Evolutionary conservation across 495 filamentous ascomycete species (phyloP).

Genomic region (Neurospora sp.): DNA sequence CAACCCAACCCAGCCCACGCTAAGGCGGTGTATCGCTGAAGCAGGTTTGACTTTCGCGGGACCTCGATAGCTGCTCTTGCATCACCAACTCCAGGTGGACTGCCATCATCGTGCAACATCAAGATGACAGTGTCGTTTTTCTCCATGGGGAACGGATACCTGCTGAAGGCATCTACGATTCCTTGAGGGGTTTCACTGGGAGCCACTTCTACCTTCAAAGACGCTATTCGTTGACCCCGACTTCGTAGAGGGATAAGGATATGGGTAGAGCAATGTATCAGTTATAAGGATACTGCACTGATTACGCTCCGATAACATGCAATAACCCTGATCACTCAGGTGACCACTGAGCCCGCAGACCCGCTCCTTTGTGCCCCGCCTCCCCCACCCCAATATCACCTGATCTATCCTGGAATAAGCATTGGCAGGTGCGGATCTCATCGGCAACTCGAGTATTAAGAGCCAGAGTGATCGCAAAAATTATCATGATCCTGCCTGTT

Average conservation of each 20-base stretch:
- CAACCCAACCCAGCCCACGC: neutral
- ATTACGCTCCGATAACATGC: neutral
- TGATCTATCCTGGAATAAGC: neutral
- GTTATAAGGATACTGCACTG: neutral
- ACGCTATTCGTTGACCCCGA: neutral
- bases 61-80: neutral
- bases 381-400: neutral
- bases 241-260: neutral
- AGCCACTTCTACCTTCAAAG: neutral
- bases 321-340: neutral
- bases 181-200: neutral
- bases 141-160: neutral
- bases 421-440: neutral
- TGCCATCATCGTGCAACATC: neutral
- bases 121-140: neutral
- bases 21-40: neutral
- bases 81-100: neutral
- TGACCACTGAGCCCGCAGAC: neutral
- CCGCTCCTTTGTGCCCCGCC: neutral
- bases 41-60: neutral
- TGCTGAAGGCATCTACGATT: neutral
- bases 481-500: neutral
- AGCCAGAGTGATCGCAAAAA: neutral
- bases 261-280: neutral
- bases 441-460: neutral